phyloP scores from a whole-genome alignment of 805 yeast genomes.

The Diddensiella transvaalensis region DNA sequence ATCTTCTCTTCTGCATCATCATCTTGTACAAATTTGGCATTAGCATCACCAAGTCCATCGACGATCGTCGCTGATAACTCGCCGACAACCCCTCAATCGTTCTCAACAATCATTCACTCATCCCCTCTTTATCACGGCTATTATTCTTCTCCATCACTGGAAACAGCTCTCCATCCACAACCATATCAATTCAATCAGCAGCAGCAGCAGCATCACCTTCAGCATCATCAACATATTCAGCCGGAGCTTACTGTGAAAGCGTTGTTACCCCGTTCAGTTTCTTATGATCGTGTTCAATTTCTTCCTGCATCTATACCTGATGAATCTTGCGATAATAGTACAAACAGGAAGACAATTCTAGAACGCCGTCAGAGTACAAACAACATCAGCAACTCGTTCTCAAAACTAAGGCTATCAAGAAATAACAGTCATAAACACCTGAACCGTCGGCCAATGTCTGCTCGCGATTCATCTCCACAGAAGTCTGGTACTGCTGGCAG shows the following conservation, averaged over 20 bases:
- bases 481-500: background rate
- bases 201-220: background rate
- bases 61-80: background rate
- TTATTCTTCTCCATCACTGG: conserved; percentile 15
- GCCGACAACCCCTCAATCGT: conserved; percentile 19
- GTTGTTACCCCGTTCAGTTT: conserved; percentile 2
- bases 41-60: background rate
- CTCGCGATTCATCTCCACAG: background rate
- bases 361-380: conserved; percentile 2
- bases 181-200: too few relatives aligned
- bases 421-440: background rate
- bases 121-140: conserved; percentile 24
- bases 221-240: background rate
- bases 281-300: background rate
- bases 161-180: conserved; percentile 5
- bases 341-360: conserved; percentile 5
- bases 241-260: conserved; percentile 4
- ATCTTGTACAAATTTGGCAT: background rate
- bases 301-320: background rate
- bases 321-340: conserved; percentile 4
- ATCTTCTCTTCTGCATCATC: conserved; percentile 13
- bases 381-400: background rate
- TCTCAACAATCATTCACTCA: conserved; percentile 21
- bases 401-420: background rate
- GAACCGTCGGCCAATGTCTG: background rate